Evolutionary conservation across 2,329 filamentous ascomycete genomes (phyloP).

Genomic region (Scedosporium apiospermum): DNA sequence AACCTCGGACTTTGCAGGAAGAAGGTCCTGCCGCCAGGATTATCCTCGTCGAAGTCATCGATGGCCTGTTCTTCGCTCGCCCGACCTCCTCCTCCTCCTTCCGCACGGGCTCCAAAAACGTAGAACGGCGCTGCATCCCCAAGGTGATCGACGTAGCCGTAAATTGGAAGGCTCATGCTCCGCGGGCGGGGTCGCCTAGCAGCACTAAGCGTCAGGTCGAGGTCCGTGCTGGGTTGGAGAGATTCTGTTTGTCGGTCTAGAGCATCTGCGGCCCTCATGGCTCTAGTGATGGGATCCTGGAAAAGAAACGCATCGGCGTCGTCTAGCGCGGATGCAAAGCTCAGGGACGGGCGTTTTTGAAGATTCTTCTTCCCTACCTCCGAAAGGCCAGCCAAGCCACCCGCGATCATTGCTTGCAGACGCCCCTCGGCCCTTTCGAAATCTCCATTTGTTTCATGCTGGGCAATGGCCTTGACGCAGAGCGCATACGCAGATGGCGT

Average conservation of each 20-base stretch:
- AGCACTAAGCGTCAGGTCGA: constrained; percentile 30
- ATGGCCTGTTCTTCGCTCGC: not conserved
- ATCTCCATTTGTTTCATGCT: constrained; percentile 41
- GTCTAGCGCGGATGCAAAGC: not conserved
- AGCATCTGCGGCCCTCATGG: constrained; percentile 50
- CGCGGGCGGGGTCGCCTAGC: constrained; percentile 27
- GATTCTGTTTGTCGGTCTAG: constrained; percentile 45
- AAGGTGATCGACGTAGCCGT: constrained; percentile 31
- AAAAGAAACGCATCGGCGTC: constrained; percentile 4
- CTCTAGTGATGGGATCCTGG: constrained; percentile 40
- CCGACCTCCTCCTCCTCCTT: not conserved
- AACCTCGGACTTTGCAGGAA: constrained; percentile 15
- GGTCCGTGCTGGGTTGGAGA: constrained; percentile 38
- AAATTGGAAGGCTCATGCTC: constrained; percentile 41
- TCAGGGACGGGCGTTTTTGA: not conserved
- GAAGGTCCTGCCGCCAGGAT: not conserved
- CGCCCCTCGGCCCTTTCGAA: constrained; percentile 37
- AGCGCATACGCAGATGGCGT: constrained; percentile 42
- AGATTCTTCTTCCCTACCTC: not conserved
- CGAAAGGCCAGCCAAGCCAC: constrained; percentile 31
- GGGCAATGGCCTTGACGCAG: constrained; percentile 45
- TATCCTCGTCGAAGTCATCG: not conserved
- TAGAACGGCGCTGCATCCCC: constrained; percentile 37
- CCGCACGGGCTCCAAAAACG: constrained; percentile 29
- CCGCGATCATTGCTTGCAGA: constrained; percentile 40